These are phyloP conservation scores for Lepiota subincarnata DNA, from an alignment of 768 basidiomycete genomes.

Conservation along the genomic window DNA sequence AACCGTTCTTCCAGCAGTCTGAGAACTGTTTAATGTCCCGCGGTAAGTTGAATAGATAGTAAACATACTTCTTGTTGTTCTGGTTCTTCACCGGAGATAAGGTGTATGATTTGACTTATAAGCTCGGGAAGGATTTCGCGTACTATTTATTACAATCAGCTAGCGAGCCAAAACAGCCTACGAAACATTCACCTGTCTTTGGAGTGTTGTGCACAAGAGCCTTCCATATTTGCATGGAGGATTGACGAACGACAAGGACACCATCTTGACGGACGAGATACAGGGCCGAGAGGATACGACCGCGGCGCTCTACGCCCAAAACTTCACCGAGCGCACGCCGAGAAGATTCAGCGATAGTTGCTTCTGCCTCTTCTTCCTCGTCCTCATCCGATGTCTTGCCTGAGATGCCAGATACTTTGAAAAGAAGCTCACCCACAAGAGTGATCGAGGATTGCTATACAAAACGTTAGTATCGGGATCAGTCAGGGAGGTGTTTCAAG, in stretches of 20 bases:
- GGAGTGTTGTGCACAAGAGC: slow-evolving; percentile 94
- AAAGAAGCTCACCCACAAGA: slow-evolving; percentile 90
- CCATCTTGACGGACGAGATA: slow-evolving; percentile 94
- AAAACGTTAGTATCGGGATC: slow-evolving; percentile 12
- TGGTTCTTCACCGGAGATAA: slow-evolving; percentile 73
- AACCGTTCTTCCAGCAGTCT: slow-evolving; percentile 70
- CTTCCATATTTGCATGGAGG: slow-evolving; percentile 97
- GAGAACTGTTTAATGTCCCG: neutral
- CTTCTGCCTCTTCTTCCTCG: slow-evolving; percentile 67
- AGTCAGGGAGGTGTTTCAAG: slow-evolving; percentile 19
- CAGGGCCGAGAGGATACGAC: slow-evolving; percentile 85
- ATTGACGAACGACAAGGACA: slow-evolving; percentile 83
- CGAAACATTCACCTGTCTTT: slow-evolving; percentile 58
- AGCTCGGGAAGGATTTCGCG: slow-evolving; percentile 90
- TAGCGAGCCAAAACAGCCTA: neutral
- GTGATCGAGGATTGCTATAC: slow-evolving; percentile 89
- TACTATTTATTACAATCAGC: slow-evolving; percentile 38
- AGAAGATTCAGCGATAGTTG: slow-evolving; percentile 73
- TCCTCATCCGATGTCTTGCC: slow-evolving; percentile 77
- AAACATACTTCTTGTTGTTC: slow-evolving; percentile 84
- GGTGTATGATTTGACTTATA: slow-evolving; percentile 66
- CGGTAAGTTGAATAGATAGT: neutral
- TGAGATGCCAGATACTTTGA: slow-evolving; percentile 95
- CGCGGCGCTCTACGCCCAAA: slow-evolving; percentile 82
- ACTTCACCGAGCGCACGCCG: slow-evolving; percentile 83